Base-by-base conservation (phyloP, 495 filamentous ascomycete species). In the Hyaloscypha bicolor region DNA sequence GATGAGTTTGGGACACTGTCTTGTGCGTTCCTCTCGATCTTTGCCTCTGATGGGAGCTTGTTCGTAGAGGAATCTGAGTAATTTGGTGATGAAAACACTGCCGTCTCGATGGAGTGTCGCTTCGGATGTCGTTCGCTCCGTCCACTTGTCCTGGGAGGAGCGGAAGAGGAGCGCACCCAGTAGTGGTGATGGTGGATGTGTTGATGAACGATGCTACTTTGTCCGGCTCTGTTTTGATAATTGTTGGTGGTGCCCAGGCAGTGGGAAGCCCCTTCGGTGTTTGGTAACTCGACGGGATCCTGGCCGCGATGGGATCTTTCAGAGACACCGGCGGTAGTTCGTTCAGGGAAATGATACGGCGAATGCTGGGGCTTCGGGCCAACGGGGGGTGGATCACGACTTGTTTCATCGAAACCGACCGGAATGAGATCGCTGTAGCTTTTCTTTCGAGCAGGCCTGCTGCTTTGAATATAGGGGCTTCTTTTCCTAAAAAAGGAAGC, bases 101-200 rank as follows among this genome's bases (percentile, higher is more conserved):
- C 21, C 45, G 42, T 33, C 29, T 71, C 55, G 31, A 8, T 30
- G 9, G 61, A 67, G 9, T 37, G 39, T 58, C 29, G 32, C 35
- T 48, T 42, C 61, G 55, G 21, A 31, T n/a, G 35, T 62, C 51
- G 51, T 25, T 58, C 39, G 48, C 64, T 25, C 48, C 55, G 62
- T 51, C 62, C 29, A 56, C 25, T 45, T 42, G 61, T 2, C 37
- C 29, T 70, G 70, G 16, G 67, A 64, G 39, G 71, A 60, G 72
- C 60, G 30, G 74, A 68, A 52, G 59, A 65, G 32, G 76, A 75
- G 19, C 78, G 79, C 35, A 83, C 70, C 83, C 82, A 85, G 76
- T 84, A 85, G 75, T 85, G 83, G 69, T 85, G 82, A 66, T 85
- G 82, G 64, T 85, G 83, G 70, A 79, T 85, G 73, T 85, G 83